Evolutionary conservation across 179 eudicot genomes (phyloP).

Genomic region (Heliamphora pulchella): DNA sequence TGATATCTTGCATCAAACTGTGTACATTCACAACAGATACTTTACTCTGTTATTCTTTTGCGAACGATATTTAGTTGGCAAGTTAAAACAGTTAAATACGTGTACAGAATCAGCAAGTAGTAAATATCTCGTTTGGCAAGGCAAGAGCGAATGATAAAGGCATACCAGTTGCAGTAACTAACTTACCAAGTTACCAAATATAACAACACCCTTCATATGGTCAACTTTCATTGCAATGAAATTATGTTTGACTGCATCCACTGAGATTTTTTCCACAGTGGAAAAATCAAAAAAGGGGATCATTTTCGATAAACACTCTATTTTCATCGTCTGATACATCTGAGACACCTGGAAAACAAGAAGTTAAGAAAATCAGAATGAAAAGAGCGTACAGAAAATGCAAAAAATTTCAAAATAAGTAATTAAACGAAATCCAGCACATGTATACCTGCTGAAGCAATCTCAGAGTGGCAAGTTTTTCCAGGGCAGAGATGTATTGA

Average conservation of each 20-base stretch:
- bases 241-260: slow-evolving; percentile 76
- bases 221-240: slow-evolving; percentile 79
- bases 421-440: background rate
- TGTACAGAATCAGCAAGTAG: background rate
- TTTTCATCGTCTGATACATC: slow-evolving; percentile 73
- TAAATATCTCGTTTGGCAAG: background rate
- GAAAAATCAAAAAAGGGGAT: slow-evolving; percentile 75
- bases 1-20: background rate
- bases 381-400: background rate
- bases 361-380: slow-evolving; percentile 5
- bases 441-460: slow-evolving; percentile 75
- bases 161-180: background rate
- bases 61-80: background rate
- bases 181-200: slow-evolving; percentile 57
- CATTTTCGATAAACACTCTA: slow-evolving; percentile 56
- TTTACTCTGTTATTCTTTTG: background rate
- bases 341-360: slow-evolving; percentile 55
- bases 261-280: slow-evolving; percentile 73
- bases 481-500: slow-evolving; percentile 61
- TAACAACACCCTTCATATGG: slow-evolving; percentile 61
- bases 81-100: background rate
- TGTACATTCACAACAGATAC: background rate
- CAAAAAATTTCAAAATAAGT: background rate
- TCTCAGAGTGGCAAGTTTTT: slow-evolving; percentile 76
- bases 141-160: background rate